phyloP scores from a whole-genome alignment of 2,329 filamentous ascomycete species.

The Penicillium sp. region DNA sequence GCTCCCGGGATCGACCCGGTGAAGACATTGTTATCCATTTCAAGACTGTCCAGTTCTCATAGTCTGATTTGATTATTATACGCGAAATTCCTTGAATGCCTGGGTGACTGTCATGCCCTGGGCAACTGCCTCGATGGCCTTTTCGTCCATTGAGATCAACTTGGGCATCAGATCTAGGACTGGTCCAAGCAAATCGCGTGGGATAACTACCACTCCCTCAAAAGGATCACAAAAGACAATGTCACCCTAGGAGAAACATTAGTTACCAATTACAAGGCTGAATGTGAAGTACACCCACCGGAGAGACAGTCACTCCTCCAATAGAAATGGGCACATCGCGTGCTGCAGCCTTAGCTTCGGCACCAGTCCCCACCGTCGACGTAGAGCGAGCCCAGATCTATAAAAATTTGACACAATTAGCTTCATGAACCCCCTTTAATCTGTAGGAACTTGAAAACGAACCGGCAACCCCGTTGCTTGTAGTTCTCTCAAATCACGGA shows the following conservation, averaged over 20 bases:
- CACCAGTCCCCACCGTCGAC: slow-evolving; percentile 51
- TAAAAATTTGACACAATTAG: slow-evolving; percentile 8
- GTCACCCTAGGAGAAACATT: slow-evolving; percentile 56
- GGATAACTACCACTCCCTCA: slow-evolving; percentile 74
- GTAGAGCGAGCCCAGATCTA: slow-evolving; percentile 50
- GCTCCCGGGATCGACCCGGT: background rate
- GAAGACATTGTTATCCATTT: background rate
- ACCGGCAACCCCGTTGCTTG: slow-evolving; percentile 61
- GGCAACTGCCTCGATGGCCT: slow-evolving; percentile 68
- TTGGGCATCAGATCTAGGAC: slow-evolving; percentile 65
- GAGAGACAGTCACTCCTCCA: slow-evolving; percentile 45
- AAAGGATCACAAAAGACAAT: slow-evolving; percentile 70
- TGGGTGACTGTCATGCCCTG: slow-evolving; percentile 66
- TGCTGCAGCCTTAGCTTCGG: slow-evolving; percentile 48
- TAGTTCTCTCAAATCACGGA: slow-evolving; percentile 68
- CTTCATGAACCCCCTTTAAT: background rate
- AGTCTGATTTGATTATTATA: background rate
- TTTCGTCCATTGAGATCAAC: slow-evolving; percentile 58
- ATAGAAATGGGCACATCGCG: slow-evolving; percentile 47
- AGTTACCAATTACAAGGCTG: background rate
- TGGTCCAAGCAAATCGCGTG: slow-evolving; percentile 61
- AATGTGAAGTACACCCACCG: slow-evolving; percentile 35
- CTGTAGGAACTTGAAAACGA: slow-evolving; percentile 33
- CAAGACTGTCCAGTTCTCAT: background rate
- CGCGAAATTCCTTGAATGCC: slow-evolving; percentile 65